A percentile compares a stretch with the other conserved stretches of the same genome.
Evolutionary conservation across 805 yeast genomes (phyloP).

Genomic region (Suhomyces tanzawaensis): DNA sequence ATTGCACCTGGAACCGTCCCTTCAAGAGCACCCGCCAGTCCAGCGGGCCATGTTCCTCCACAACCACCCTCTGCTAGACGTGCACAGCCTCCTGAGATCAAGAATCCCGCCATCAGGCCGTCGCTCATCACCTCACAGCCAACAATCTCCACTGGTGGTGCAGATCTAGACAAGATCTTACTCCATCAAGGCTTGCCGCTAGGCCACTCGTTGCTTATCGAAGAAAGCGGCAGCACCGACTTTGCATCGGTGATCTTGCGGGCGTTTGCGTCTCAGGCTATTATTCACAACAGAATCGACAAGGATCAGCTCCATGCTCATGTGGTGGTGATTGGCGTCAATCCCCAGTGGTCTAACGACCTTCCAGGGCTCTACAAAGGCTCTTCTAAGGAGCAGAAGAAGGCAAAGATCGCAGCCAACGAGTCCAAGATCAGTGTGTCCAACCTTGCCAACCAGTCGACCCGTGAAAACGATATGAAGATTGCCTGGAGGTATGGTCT

Average conservation of each 20-base stretch:
- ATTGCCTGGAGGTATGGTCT: slow-evolving; percentile 94
- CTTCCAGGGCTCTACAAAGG: slow-evolving; percentile 80
- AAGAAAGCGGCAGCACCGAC: slow-evolving; percentile 87
- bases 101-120: slow-evolving; percentile 56
- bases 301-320: slow-evolving; percentile 43
- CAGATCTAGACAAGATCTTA: slow-evolving; percentile 69
- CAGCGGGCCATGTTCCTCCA: background rate
- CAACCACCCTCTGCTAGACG: background rate
- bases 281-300: slow-evolving; percentile 57
- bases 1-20: slow-evolving; percentile 20
- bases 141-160: slow-evolving; percentile 76
- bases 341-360: slow-evolving; percentile 59
- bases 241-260: slow-evolving; percentile 70
- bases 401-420: slow-evolving; percentile 52
- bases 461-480: slow-evolving; percentile 52
- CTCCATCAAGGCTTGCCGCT: slow-evolving; percentile 85
- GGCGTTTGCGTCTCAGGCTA: slow-evolving; percentile 74
- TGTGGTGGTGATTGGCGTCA: slow-evolving; percentile 60
- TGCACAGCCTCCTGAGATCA: background rate
- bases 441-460: slow-evolving; percentile 41
- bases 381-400: slow-evolving; percentile 61
- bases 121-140: slow-evolving; percentile 74
- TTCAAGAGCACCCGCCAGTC: background rate
- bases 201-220: slow-evolving; percentile 66
- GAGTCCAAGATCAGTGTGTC: slow-evolving; percentile 67